Conservation (phyloP, 768 basidiomycete species). For the Kwoniella heveanensis region DNA sequence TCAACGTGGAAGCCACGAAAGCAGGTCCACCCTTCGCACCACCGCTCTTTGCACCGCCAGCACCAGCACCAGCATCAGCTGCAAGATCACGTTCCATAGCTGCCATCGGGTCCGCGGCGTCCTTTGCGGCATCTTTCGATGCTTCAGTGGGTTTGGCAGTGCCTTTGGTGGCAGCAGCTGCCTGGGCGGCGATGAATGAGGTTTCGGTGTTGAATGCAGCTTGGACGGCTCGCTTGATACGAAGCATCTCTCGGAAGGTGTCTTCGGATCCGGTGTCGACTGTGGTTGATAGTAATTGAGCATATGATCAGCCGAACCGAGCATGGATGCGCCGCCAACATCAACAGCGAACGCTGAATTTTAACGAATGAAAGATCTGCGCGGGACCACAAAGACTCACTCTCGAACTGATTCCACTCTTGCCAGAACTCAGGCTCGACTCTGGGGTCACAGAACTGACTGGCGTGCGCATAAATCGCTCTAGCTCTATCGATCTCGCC, state of each 20-base stretch:
- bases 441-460: conserved; percentile 97
- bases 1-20: conserved; percentile 50
- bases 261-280: conserved; percentile 97
- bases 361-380: too few relatives aligned
- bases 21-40: conserved; percentile 33
- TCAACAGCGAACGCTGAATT: too few relatives aligned
- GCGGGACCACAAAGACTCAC: conserved; percentile 45
- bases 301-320: too few relatives aligned
- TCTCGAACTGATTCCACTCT: conserved; percentile 97
- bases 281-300: conserved; percentile 22
- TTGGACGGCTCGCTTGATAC: conserved; percentile 97
- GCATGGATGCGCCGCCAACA: too few relatives aligned
- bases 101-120: conserved; percentile 76
- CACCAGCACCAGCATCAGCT: conserved; percentile 6
- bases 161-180: conserved; percentile 70
- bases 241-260: conserved; percentile 73
- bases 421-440: conserved; percentile 85
- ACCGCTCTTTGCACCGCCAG: conserved; percentile 12
- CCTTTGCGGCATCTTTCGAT: conserved; percentile 55
- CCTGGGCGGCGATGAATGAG: conserved; percentile 82
- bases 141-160: conserved; percentile 60
- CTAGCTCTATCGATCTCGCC: conserved; percentile 98
- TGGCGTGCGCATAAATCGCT: conserved; percentile 94
- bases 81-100: conserved; percentile 59
- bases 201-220: conserved; percentile 96